phyloP scores from a whole-genome alignment of 2,329 filamentous ascomycete genomes.

The Nemania sp. region DNA sequence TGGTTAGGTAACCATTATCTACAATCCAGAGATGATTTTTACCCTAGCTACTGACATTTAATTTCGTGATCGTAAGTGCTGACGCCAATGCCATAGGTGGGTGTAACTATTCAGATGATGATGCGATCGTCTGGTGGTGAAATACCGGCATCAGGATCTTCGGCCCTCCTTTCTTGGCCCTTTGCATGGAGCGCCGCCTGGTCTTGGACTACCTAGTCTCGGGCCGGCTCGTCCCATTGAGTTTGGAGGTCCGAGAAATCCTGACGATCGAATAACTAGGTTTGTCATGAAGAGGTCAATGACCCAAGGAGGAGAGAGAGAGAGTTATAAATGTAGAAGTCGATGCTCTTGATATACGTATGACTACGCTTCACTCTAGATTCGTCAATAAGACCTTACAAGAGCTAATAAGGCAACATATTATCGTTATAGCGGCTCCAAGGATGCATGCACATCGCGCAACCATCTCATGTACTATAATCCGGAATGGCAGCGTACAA shows the following conservation, averaged over 20 bases:
- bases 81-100: slow-evolving; percentile 1
- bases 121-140: background rate
- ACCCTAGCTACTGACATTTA: background rate
- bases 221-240: no score
- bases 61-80: no score
- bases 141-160: background rate
- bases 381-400: background rate
- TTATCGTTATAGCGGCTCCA: slow-evolving; percentile 19
- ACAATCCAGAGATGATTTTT: no score
- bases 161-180: no score
- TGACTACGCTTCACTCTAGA: background rate
- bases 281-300: slow-evolving; percentile 28
- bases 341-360: slow-evolving; percentile 21
- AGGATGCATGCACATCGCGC: slow-evolving; percentile 26
- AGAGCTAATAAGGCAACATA: background rate
- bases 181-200: no score
- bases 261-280: background rate
- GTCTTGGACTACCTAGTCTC: no score
- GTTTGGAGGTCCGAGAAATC: background rate
- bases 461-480: slow-evolving; percentile 18
- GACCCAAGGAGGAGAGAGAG: background rate
- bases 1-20: background rate
- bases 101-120: slow-evolving; percentile 25
- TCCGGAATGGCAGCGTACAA: background rate
- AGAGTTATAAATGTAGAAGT: slow-evolving; percentile 20